Conservation (phyloP, 495 filamentous ascomycete species). For the Tuber brumale region DNA sequence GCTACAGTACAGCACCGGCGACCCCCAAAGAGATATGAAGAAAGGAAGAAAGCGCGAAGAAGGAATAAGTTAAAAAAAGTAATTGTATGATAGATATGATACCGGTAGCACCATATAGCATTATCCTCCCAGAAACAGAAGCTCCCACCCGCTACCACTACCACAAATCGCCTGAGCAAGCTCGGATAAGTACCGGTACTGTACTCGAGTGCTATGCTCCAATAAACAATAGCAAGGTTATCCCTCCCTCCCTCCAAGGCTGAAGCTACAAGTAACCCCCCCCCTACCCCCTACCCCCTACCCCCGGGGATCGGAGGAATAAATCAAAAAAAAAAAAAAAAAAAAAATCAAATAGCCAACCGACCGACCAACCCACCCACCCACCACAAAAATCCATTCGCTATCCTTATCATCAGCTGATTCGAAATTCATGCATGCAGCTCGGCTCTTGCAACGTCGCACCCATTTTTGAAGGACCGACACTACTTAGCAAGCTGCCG, state of each 20-base stretch:
- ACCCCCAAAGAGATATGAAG: not conserved
- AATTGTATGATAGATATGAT: not conserved
- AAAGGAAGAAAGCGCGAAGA: not conserved
- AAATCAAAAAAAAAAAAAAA: not conserved
- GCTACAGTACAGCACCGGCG: not conserved
- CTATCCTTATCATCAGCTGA: slow-evolving; percentile 41
- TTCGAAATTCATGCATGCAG: slow-evolving; percentile 38
- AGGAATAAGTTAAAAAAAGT: not conserved
- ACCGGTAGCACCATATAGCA: not conserved
- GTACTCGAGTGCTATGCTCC: too few relatives aligned
- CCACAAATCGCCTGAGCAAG: too few relatives aligned
- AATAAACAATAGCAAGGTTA: not conserved
- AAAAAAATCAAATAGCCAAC: not conserved
- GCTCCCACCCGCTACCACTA: too few relatives aligned
- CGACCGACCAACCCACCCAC: not conserved
- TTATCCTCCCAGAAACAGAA: not conserved
- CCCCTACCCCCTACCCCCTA: not conserved
- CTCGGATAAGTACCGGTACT: too few relatives aligned
- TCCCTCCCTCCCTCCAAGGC: not conserved
- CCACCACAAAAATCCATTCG: slow-evolving; percentile 14
- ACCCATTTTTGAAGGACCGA: not conserved
- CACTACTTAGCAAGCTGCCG: not conserved
- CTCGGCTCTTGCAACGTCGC: slow-evolving; percentile 15
- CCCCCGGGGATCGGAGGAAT: not conserved
- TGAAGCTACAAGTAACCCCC: too few relatives aligned